Evolutionary conservation across 2,329 filamentous ascomycete species (phyloP).

Genomic region (Fusarium illudens): DNA sequence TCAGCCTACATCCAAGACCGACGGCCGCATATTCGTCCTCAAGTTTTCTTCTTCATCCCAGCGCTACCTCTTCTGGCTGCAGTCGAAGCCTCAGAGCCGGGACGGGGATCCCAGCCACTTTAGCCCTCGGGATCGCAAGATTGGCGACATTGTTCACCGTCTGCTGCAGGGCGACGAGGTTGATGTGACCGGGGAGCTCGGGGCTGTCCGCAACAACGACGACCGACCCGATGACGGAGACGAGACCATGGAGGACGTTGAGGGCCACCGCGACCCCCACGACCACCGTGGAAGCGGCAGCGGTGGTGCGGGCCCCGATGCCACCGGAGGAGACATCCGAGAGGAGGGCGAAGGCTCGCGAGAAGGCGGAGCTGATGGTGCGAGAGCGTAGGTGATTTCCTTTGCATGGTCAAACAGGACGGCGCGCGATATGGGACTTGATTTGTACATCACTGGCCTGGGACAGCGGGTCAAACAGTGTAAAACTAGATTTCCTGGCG

Average conservation of each 20-base stretch:
- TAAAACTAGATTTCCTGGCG: conserved; percentile 46
- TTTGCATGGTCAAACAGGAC: conserved; percentile 42
- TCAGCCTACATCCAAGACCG: conserved; percentile 70
- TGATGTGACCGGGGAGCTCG: conserved; percentile 77
- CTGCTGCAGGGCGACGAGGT: conserved; percentile 90
- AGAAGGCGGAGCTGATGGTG: conserved; percentile 95
- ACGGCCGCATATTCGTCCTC: conserved; percentile 90
- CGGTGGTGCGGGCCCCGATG: conserved; percentile 84
- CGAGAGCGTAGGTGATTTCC: conserved; percentile 92
- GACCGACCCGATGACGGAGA: conserved; percentile 63
- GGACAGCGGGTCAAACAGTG: conserved; percentile 42
- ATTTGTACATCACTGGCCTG: conserved; percentile 34
- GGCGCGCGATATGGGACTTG: conserved; percentile 35
- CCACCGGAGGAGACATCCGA: conserved; percentile 89
- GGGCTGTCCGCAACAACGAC: conserved; percentile 64
- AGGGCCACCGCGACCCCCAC: conserved; percentile 68
- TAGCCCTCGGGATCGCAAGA: conserved; percentile 84
- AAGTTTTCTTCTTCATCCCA: conserved; percentile 94
- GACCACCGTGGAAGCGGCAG: conserved; percentile 68
- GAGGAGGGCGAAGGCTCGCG: conserved; percentile 88
- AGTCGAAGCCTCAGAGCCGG: conserved; percentile 82
- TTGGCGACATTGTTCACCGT: conserved; percentile 85
- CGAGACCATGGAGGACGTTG: conserved; percentile 65
- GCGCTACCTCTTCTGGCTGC: conserved; percentile 94
- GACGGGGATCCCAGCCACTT: conserved; percentile 78